phyloP scores from a whole-genome alignment of 148 eudicot genomes.

The Vaccinium darrowii region DNA sequence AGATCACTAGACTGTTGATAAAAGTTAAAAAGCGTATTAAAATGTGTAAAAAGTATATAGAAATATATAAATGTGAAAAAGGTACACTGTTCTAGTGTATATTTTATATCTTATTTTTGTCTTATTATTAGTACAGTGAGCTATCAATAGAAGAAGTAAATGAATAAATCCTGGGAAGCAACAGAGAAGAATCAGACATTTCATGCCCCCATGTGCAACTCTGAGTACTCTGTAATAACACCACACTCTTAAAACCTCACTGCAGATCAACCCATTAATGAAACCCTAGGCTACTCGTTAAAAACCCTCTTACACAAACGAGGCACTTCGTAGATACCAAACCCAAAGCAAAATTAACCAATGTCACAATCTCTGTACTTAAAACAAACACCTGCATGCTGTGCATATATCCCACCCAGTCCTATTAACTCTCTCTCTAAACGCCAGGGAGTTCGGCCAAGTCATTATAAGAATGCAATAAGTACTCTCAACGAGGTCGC shows the following conservation, averaged over 20 bases:
- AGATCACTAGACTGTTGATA: too few species aligned
- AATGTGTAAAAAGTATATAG: too few species aligned
- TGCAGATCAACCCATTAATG: neutral
- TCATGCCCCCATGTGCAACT: slow-evolving; percentile 15
- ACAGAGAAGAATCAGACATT: slow-evolving; percentile 8
- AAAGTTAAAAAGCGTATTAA: too few species aligned
- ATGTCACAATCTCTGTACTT: neutral
- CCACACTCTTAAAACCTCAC: neutral
- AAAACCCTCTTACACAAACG: neutral
- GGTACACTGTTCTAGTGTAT: too few species aligned
- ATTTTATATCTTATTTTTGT: too few species aligned
- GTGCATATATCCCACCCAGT: neutral
- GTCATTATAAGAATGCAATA: neutral
- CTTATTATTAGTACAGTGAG: too few species aligned
- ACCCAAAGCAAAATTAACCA: neutral
- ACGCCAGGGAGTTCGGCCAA: too few species aligned
- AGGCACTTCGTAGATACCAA: slow-evolving; percentile 4
- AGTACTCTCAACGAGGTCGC: neutral
- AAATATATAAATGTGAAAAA: too few species aligned
- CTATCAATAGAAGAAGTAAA: too few species aligned
- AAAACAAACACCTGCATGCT: neutral
- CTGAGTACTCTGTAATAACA: slow-evolving; percentile 7
- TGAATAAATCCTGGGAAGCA: neutral
- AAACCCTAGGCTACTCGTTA: neutral
- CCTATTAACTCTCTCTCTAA: neutral